Evolutionary conservation across 164 flowering plant genomes (phyloP).

Genomic region (Santalum album): DNA sequence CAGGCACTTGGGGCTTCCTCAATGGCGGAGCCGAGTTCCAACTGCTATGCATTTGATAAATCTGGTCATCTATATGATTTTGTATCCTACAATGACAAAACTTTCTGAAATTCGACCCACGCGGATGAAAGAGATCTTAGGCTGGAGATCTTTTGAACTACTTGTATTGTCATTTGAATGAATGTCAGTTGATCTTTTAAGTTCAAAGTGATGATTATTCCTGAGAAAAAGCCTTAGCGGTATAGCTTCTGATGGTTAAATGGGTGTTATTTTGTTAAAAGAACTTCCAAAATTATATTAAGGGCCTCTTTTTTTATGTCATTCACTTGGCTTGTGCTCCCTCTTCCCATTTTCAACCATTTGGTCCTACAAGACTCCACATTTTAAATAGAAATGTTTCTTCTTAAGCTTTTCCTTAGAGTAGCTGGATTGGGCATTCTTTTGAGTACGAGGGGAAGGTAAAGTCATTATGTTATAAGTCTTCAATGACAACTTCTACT

Average conservation of each 20-base stretch:
- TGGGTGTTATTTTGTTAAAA: no score
- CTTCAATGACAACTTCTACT: not conserved
- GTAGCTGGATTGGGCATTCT: slow-evolving; percentile 59
- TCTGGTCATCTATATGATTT: slow-evolving; percentile 73
- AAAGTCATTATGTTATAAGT: not conserved
- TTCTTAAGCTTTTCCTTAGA: slow-evolving; percentile 47
- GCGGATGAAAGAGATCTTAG: not conserved
- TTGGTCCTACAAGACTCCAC: no score
- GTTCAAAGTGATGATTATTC: no score
- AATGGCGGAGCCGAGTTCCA: slow-evolving; percentile 55
- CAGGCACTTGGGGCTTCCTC: slow-evolving; percentile 28
- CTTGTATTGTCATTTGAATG: no score
- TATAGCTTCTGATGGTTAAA: no score
- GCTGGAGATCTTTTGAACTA: not conserved
- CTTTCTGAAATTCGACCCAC: not conserved
- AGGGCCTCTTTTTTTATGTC: no score
- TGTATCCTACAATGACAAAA: slow-evolving; percentile 50
- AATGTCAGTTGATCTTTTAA: no score
- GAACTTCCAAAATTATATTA: no score
- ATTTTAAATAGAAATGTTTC: slow-evolving; percentile 11
- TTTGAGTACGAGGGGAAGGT: slow-evolving; percentile 70
- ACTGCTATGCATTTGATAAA: slow-evolving; percentile 78
- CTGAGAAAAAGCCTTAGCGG: no score
- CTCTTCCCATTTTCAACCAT: no score
- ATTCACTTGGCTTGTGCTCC: no score